Percentiles rank a stretch among this genome's conserved stretches.
phyloP scores from a whole-genome alignment of 495 filamentous ascomycete species.

The Annulohypoxylon nitens region DNA sequence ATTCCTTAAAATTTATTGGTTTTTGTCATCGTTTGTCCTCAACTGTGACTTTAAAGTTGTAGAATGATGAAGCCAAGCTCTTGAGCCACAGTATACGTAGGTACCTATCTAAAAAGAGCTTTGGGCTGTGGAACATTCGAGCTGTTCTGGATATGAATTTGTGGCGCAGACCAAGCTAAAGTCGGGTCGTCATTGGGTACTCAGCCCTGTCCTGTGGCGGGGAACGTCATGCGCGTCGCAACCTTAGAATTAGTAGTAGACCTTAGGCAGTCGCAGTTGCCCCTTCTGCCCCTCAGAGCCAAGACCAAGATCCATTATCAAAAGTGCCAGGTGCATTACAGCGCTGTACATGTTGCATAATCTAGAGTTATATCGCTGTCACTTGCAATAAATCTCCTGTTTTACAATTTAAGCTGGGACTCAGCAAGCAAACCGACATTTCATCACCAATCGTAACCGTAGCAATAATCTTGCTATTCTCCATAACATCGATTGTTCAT shows the following conservation, averaged over 20 bases:
- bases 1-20: background rate
- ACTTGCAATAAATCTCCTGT: conserved; percentile 33
- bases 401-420: conserved; percentile 22
- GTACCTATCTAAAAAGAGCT: background rate
- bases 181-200: background rate
- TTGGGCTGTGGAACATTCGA: background rate
- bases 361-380: conserved; percentile 30
- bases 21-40: background rate
- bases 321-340: background rate
- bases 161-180: conserved; percentile 29
- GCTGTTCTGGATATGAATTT: background rate
- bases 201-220: conserved; percentile 38
- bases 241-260: conserved; percentile 5
- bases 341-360: conserved; percentile 21
- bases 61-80: conserved; percentile 7
- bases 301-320: conserved; percentile 21
- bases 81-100: conserved; percentile 1
- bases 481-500: conserved; percentile 13
- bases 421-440: conserved; percentile 17
- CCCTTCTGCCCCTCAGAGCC: conserved; percentile 24
- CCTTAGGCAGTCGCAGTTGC: conserved; percentile 22
- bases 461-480: conserved; percentile 16
- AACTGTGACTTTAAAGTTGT: background rate
- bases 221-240: conserved; percentile 51
- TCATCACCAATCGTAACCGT: conserved; percentile 7